Percentiles rank a stretch among this genome's conserved stretches.
Evolutionary conservation across 495 filamentous ascomycete species (phyloP).

Genomic region (Penicillium steckii): DNA sequence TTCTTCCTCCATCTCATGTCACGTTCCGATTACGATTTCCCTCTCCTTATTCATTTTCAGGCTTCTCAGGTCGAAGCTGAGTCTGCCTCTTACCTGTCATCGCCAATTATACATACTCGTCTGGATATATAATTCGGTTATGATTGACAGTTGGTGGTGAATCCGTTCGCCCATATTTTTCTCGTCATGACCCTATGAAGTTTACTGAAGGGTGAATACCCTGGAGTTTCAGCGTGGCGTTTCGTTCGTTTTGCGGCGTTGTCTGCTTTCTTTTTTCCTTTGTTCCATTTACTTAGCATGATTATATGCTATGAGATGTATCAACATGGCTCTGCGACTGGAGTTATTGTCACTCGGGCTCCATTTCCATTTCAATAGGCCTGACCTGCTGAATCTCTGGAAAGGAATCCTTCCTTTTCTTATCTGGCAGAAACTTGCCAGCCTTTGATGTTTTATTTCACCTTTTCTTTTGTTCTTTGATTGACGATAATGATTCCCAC

Average conservation of each 20-base stretch:
- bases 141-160: not conserved
- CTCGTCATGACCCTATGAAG: slow-evolving; percentile 24
- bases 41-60: slow-evolving; percentile 22
- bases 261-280: slow-evolving; percentile 18
- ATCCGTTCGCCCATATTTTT: slow-evolving; percentile 3
- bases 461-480: slow-evolving; percentile 7
- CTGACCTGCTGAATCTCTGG: too few relatives aligned
- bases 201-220: slow-evolving; percentile 18
- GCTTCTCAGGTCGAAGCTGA: slow-evolving; percentile 25
- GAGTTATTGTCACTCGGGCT: slow-evolving; percentile 9
- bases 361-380: not conserved
- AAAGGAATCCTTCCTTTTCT: too few relatives aligned
- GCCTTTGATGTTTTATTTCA: slow-evolving; percentile 1
- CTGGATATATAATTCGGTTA: not conserved
- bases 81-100: slow-evolving; percentile 15
- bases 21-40: slow-evolving; percentile 25
- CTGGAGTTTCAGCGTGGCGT: slow-evolving; percentile 27
- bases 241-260: slow-evolving; percentile 24
- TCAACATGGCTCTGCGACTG: slow-evolving; percentile 14
- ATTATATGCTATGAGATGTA: slow-evolving; percentile 24
- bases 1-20: slow-evolving; percentile 19
- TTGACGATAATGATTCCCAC: slow-evolving; percentile 25
- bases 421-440: not conserved
- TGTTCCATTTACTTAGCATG: slow-evolving; percentile 28
- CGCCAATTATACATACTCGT: not conserved